Base-by-base conservation (phyloP, 139 green algal species). In the Picochlorum sp. region DNA sequence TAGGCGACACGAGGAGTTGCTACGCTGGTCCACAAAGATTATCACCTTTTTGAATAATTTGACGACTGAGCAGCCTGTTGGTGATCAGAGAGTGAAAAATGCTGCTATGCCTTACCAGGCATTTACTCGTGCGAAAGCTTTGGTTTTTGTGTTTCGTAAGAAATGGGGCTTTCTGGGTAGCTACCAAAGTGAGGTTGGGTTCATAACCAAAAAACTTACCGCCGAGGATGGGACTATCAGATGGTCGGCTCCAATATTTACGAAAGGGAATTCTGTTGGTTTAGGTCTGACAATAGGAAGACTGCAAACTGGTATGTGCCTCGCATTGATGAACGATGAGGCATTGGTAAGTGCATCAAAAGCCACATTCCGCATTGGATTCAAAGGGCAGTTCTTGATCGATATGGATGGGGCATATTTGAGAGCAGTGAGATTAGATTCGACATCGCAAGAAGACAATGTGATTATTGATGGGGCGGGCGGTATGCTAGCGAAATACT, bases 1-100 rank as follows among this genome's bases (percentile, higher is more conserved):
- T 20, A 18, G 13, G 7, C 16, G n/a, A 14, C 57, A 57, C 20
- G 32, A 31, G 28, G 26, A 14, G 18, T 0, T 64, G 18, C 12
- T 55, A 12, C 18, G 28, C 16, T 20, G 22, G 16, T 37, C 57
- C 18, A 31, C 22, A 6, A 22, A 39, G 20, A 25, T 40, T 31
- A 33, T 65, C 24, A 58, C 24, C 20, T 57, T 64, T 40, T 22
- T 64, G 5, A 50, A 64, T 5, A 35, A 64, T 24, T 28, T 64
- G 10, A 64, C 57, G 5, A 35, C 35, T 40, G 52, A 59, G 24
- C 32, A 61, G 22, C 37, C 31, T 20, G 24, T 50, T 33, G 25
- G 8, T 18, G 13, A 13, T 7, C n/a, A 51, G 33, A 14, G 37
- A n/a, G 9, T 20, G 7, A 31, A 53, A 18, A 53, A 53, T 24